Evolutionary conservation across 805 yeast genomes (phyloP).

Genomic region (Tetrapisispora arboricola): DNA sequence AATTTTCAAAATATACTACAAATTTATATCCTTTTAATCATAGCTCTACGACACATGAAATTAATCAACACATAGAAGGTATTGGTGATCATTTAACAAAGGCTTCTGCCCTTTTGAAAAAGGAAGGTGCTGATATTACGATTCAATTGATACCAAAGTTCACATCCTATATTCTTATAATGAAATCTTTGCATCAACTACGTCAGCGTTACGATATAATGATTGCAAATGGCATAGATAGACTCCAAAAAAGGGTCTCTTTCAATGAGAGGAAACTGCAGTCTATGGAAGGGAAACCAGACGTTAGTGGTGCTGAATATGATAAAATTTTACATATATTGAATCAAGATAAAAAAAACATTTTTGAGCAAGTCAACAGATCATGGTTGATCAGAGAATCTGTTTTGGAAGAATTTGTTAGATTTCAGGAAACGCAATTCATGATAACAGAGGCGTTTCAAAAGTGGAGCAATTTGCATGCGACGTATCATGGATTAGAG

Average conservation of each 20-base stretch:
- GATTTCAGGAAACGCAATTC: conserved; percentile 79
- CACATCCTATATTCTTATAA: conserved; percentile 52
- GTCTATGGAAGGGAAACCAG: conserved; percentile 54
- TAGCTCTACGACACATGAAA: conserved; percentile 31
- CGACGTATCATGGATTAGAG: conserved; percentile 46
- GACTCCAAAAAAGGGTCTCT: conserved; percentile 38
- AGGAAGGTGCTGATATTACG: conserved; percentile 35
- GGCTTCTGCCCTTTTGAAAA: conserved; percentile 29
- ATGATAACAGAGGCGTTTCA: conserved; percentile 59
- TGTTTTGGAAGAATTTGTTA: conserved; percentile 58
- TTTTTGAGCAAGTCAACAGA: conserved; percentile 56
- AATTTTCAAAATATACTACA: conserved; percentile 43
- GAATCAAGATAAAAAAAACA: conserved; percentile 46
- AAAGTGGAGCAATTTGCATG: conserved; percentile 60
- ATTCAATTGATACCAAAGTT: conserved; percentile 49
- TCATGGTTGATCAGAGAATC: conserved; percentile 78
- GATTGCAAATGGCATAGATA: conserved; percentile 41
- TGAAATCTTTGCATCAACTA: conserved; percentile 52
- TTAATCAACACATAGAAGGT: conserved; percentile 41
- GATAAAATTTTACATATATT: conserved; percentile 46
- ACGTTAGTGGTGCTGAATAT: conserved; percentile 58
- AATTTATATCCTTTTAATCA: conserved; percentile 35
- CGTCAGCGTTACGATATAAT: conserved; percentile 55
- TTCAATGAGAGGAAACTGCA: conserved; percentile 43
- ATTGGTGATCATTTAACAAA: conserved; percentile 31